Conservation (phyloP, 495 filamentous ascomycete genomes). For the Pyrenopolyporus hunteri region DNA sequence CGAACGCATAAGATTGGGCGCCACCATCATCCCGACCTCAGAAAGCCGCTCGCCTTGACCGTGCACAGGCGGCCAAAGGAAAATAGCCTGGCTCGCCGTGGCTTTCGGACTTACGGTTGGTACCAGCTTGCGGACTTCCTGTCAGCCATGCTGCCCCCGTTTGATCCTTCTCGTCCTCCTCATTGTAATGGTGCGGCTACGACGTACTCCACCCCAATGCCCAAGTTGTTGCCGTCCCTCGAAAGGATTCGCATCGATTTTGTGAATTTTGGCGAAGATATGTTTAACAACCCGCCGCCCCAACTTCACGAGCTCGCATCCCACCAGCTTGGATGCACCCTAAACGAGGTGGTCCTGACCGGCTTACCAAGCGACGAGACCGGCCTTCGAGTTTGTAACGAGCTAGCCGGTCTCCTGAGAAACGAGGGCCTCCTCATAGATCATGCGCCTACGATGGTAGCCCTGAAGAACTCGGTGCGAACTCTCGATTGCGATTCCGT, state of each 20-base stretch:
- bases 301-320: constrained; percentile 46
- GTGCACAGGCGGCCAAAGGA: constrained; percentile 45
- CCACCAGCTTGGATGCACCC: constrained; percentile 51
- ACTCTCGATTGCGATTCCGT: constrained; percentile 27
- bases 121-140: constrained; percentile 54
- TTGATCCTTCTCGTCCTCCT: constrained; percentile 30
- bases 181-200: not conserved
- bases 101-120: constrained; percentile 57
- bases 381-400: constrained; percentile 40
- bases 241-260: constrained; percentile 53
- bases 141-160: constrained; percentile 47
- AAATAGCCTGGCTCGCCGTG: constrained; percentile 43
- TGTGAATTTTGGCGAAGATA: constrained; percentile 51
- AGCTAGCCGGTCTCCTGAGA: constrained; percentile 49
- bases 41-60: constrained; percentile 40
- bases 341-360: constrained; percentile 53
- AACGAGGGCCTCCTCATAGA: constrained; percentile 53
- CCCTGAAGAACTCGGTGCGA: constrained; percentile 38
- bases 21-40: constrained; percentile 40
- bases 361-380: constrained; percentile 48
- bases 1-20: constrained; percentile 39
- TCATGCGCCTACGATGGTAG: constrained; percentile 44
- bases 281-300: constrained; percentile 40
- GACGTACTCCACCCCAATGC: constrained; percentile 20
- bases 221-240: constrained; percentile 50